Evolutionary conservation across 768 basidiomycete species (phyloP), one percentile per base, ranked within the genome.

Genomic region (Zangia roseola): DNA sequence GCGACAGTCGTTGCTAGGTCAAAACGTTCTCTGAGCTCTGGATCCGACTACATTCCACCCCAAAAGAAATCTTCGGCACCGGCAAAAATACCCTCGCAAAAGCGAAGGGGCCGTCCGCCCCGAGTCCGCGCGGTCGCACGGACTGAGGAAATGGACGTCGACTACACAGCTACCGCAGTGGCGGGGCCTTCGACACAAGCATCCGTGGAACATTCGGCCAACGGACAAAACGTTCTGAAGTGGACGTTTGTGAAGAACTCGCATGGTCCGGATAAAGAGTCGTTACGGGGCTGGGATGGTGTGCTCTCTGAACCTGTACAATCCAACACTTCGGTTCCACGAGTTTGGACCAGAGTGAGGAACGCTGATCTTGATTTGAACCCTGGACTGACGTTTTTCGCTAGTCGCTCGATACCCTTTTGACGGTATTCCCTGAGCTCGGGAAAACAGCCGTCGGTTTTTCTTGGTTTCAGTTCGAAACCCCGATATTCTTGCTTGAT

Each of bases 281-380:
- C 23, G 0, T 13, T 24, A 9, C 20, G 1, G 30, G 40, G n/a
- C 17, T 28, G 16, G 13, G 45, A 45, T 5, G 6, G 12, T 14
- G 5, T 6, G 7, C 26, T n/a, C 13, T 3, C 37, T 13, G n/a
- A 24, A 3, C 35, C 37, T 13, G 16, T 24, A 4, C 38, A 37
- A 33, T 34, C 56, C 0, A 40, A 45, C 33, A 26, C 45, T 31
- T 34, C 10, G 16, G 24, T 23, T 28, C 65, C 65, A 16, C 53
- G 68, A 31, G 56, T 61, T 17, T 67, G 66, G 68, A 55, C 62
- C 10, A 59, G 53, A 10, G 65, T 67, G 41, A 67, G 63, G 34
- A 16, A 16, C 31, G 16, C 14, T 16, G 14, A 20, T 17, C 17
- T 4, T 43, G 5, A 24, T 25, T 40, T 6, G 14, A 30, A 35